Base-by-base conservation (phyloP, 2,329 filamentous ascomycete species). In the Elsinoe australis region DNA sequence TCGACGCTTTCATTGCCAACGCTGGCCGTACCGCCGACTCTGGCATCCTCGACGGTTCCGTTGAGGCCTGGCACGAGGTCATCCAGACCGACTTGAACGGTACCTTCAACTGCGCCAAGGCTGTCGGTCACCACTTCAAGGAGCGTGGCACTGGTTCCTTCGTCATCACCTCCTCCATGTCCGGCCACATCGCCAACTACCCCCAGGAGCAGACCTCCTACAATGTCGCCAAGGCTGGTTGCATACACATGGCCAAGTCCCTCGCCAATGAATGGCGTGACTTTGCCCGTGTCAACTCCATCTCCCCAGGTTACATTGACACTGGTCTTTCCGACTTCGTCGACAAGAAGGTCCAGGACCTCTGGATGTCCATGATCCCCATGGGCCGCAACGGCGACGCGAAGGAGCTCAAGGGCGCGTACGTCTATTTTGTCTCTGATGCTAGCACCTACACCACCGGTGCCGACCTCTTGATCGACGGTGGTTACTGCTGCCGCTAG, bases 41-140 rank as follows among this genome's bases (percentile, higher is more conserved):
- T 49, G 83, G 82, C 50, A 74, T 86, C 60, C 71, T 86, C 41
- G 83, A 87, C 53, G 79, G 79, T 61, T 76, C 78, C 18, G 79
- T 84, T 17, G 74, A 82, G 60, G 84, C 87, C 61, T 79, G 80
- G 62, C 80, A 88, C 62, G 77, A 80, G 65, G 86, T 94, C 72
- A 75, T 94, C 65, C 78, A 84, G 58, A 82, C 90, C 60, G 94
- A 95, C 67, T 74, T 94, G 57, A 92, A 81, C n/a, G 89, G 88
- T 9, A 80, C 76, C 21, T 86, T 87, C 68, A 79, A 89, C 76
- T 94, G 87, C 54, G 87, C 87, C 19, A 86, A 90, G 71, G 87
- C 87, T 15, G 85, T 87, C n/a, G 89, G 88, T 26, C 76, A 82
- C 49, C 83, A 92, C 67, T 83, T 82, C 74, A 79, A 79, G 66